Conservation (phyloP, 1,284 basidiomycete genomes). For the Malassezia globosa region DNA sequence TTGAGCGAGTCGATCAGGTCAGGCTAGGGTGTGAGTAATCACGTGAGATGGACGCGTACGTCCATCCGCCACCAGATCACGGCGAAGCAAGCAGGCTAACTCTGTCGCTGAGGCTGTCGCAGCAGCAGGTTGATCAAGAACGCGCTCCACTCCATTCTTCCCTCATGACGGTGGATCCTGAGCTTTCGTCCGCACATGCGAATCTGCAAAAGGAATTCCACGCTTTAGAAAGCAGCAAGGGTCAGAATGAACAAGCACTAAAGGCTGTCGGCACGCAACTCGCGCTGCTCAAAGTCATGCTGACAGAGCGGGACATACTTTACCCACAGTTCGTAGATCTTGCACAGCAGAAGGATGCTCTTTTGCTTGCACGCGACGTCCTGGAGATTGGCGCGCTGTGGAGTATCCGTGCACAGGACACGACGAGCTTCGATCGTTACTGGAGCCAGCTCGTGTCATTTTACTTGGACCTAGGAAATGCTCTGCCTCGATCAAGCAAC, state of each 20-base stretch:
- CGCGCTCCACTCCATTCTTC: neutral
- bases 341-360: conserved; percentile 12
- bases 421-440: conserved; percentile 86
- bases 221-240: neutral
- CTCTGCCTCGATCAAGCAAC: conserved; percentile 67
- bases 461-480: conserved; percentile 67
- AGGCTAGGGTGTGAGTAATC: too few relatives aligned
- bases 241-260: neutral
- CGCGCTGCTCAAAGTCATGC: conserved; percentile 55
- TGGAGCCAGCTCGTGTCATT: conserved; percentile 83
- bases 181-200: conserved; percentile 7
- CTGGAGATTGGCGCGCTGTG: conserved; percentile 90
- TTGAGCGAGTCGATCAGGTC: too few relatives aligned
- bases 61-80: too few relatives aligned
- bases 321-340: conserved; percentile 51
- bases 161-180: conserved; percentile 12
- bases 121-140: too few relatives aligned
- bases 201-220: conserved; percentile 2
- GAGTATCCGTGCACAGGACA: conserved; percentile 74
- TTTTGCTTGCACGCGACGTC: conserved; percentile 61
- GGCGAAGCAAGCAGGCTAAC: too few relatives aligned
- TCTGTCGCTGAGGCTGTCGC: too few relatives aligned
- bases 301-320: conserved; percentile 66
- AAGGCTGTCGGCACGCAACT: conserved; percentile 22
- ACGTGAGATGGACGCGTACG: too few relatives aligned